A percentile compares a stretch with the other conserved stretches of the same genome.
phyloP scores from a whole-genome alignment of 2,329 filamentous ascomycete species.

The Calonectria pteridis region DNA sequence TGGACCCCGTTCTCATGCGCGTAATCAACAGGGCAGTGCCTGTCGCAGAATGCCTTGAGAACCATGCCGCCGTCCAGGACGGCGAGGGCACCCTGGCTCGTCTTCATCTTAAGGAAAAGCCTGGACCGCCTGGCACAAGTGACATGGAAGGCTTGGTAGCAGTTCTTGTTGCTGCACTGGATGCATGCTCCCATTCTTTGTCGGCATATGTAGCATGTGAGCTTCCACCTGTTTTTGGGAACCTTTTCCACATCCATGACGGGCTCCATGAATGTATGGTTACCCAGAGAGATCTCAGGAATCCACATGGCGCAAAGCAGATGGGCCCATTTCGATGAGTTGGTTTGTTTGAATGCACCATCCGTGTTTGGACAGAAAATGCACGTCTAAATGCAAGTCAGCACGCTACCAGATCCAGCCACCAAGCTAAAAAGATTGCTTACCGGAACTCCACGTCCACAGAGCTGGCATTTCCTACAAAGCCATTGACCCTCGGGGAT shows the following conservation, averaged over 20 bases:
- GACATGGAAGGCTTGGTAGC: constrained; percentile 96
- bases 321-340: constrained; percentile 96
- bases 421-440: constrained; percentile 48
- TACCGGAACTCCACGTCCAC: constrained; percentile 89
- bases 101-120: constrained; percentile 97
- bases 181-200: constrained; percentile 99
- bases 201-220: constrained; percentile 95
- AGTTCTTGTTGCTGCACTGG: constrained; percentile 97
- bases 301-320: constrained; percentile 98
- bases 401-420: constrained; percentile 12
- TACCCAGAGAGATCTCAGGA: constrained; percentile 94
- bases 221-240: constrained; percentile 91
- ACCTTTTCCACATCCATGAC: constrained; percentile 99
- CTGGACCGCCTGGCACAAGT: constrained; percentile 91
- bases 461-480: constrained; percentile 95
- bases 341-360: constrained; percentile 98
- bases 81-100: constrained; percentile 81
- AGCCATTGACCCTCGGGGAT: constrained; percentile 99
- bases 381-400: constrained; percentile 73
- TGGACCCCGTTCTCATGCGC: constrained; percentile 87
- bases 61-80: constrained; percentile 84
- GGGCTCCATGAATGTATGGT: constrained; percentile 97
- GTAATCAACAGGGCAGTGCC: constrained; percentile 92
- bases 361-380: constrained; percentile 99
- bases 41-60: constrained; percentile 95